Percentiles rank a stretch among this genome's conserved stretches.
These are phyloP conservation scores for Isoetes engelmannii DNA, from an alignment of 83 land plant genomes.

Conservation along the genomic window DNA sequence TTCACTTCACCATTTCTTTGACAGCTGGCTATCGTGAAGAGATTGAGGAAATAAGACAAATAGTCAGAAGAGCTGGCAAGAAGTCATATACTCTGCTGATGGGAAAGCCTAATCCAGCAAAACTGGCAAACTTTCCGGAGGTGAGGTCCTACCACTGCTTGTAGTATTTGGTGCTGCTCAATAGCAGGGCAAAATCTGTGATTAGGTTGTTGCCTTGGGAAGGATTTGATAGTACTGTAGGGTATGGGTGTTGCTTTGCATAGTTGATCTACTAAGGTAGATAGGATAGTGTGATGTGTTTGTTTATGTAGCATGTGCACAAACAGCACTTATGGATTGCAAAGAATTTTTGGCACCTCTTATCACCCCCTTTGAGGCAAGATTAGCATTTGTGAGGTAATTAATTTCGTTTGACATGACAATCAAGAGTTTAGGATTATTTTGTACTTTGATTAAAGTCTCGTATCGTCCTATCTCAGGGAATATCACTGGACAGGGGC, in stretches of 20 bases:
- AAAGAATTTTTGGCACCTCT: constrained; percentile 88
- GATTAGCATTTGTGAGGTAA: constrained; percentile 65
- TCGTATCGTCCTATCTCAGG: constrained; percentile 23
- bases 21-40: constrained; percentile 80
- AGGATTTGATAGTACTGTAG: background rate
- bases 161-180: background rate
- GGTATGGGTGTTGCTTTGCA: background rate
- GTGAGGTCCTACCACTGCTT: constrained; percentile 18
- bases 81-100: constrained; percentile 81
- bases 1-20: background rate
- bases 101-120: constrained; percentile 92
- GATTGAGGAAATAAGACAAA: constrained; percentile 60
- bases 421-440: background rate
- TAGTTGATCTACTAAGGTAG: background rate
- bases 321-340: constrained; percentile 89
- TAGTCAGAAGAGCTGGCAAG: constrained; percentile 67
- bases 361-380: constrained; percentile 88
- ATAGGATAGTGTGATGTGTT: constrained; percentile 73
- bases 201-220: background rate
- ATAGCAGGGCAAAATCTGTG: background rate
- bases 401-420: background rate
- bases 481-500: constrained; percentile 82
- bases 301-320: constrained; percentile 81
- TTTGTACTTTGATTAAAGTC: background rate
- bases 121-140: constrained; percentile 97